These are phyloP conservation scores for Arthrobotrys sphaeroides DNA, from an alignment of 2,329 filamentous ascomycete species.

Conservation along the genomic window DNA sequence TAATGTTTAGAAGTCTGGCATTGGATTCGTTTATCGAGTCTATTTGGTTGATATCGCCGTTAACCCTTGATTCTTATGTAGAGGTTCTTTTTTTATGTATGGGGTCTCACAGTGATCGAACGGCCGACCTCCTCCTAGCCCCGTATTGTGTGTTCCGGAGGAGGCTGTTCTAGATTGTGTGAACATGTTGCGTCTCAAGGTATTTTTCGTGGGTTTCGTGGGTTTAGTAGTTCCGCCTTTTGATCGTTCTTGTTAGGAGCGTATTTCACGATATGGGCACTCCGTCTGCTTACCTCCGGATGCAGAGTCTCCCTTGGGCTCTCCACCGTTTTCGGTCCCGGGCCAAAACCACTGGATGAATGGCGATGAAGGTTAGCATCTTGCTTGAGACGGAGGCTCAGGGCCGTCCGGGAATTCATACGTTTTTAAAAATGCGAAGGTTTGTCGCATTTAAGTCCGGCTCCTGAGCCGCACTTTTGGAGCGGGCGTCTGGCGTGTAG, in stretches of 20 bases:
- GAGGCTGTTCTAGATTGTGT: background rate
- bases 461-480: too few relatives aligned
- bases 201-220: too few relatives aligned
- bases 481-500: too few relatives aligned
- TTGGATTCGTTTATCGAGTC: background rate
- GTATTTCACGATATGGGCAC: too few relatives aligned
- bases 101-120: conserved; percentile 6
- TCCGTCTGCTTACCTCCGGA: too few relatives aligned
- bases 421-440: background rate
- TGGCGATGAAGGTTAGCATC: background rate
- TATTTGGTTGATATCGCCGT: background rate
- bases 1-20: background rate
- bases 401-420: background rate
- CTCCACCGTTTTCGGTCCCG: too few relatives aligned
- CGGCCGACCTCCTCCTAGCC: background rate
- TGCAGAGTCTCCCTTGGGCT: too few relatives aligned
- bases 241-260: too few relatives aligned
- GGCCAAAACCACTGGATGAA: too few relatives aligned
- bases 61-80: too few relatives aligned
- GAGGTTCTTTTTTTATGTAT: background rate
- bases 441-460: background rate
- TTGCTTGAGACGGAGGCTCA: too few relatives aligned
- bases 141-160: background rate
- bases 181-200: background rate
- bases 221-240: too few relatives aligned